These are phyloP conservation scores for Eucalyptus regnans DNA, from an alignment of 345 rosid genomes.

Conservation along the genomic window DNA sequence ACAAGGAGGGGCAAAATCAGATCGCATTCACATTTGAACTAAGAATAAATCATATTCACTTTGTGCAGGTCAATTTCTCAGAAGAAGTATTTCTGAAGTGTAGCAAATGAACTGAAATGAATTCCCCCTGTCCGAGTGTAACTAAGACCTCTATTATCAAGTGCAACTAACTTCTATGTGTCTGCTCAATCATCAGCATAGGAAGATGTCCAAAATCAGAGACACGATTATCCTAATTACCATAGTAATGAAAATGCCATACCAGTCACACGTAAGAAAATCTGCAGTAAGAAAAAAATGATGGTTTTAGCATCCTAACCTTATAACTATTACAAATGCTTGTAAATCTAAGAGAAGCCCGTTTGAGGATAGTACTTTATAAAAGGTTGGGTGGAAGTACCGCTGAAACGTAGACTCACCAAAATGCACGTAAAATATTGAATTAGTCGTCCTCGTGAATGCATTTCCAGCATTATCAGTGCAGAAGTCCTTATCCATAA, in stretches of 20 bases:
- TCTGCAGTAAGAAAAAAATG: neutral
- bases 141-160: neutral
- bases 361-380: neutral
- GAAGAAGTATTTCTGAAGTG: neutral
- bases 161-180: neutral
- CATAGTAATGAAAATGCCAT: neutral
- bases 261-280: neutral
- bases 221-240: neutral
- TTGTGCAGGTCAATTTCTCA: neutral
- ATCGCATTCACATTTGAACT: neutral
- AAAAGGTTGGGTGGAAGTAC: neutral
- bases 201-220: neutral
- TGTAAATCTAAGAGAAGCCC: neutral
- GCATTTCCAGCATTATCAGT: conserved; percentile 66
- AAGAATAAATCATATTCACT: neutral
- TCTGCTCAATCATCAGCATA: neutral
- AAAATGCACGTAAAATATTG: conserved; percentile 57
- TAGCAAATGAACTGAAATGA: neutral
- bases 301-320: neutral
- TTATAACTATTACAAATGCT: neutral
- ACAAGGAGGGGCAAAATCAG: neutral
- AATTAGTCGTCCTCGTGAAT: conserved; percentile 54
- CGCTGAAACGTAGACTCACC: conserved; percentile 29
- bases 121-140: neutral
- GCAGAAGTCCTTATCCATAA: conserved; percentile 64